A percentile compares a stretch with the other conserved stretches of the same genome.
Evolutionary conservation across 2,329 filamentous ascomycete genomes (phyloP).

Genomic region (Diaporthe ilicicola): DNA sequence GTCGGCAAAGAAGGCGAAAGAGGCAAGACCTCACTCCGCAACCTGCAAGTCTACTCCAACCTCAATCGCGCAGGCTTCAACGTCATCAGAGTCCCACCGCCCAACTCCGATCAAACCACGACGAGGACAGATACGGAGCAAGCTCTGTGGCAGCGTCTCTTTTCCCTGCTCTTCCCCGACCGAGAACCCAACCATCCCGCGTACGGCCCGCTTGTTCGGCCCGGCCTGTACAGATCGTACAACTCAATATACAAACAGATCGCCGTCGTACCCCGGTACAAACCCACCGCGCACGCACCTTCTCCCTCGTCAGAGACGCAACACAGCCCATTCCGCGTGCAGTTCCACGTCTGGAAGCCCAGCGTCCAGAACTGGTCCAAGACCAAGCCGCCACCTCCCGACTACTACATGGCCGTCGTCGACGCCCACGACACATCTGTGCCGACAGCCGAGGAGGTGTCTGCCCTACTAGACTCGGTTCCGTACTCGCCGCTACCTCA

Average conservation of each 20-base stretch:
- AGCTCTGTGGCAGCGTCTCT: constrained; percentile 62
- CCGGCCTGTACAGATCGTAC: constrained; percentile 73
- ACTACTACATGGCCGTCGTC: constrained; percentile 86
- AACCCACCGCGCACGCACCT: constrained; percentile 51
- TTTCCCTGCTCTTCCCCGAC: constrained; percentile 52
- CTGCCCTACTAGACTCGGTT: constrained; percentile 75
- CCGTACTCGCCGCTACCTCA: constrained; percentile 70
- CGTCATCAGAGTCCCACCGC: constrained; percentile 71
- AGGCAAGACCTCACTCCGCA: constrained; percentile 73
- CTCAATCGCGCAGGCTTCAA: constrained; percentile 85
- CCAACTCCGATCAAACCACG: constrained; percentile 25
- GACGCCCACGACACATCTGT: constrained; percentile 76
- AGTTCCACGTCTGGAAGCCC: constrained; percentile 86
- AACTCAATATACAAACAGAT: constrained; percentile 79
- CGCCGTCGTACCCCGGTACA: constrained; percentile 76
- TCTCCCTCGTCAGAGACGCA: constrained; percentile 41
- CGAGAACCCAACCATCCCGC: constrained; percentile 41
- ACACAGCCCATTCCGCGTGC: constrained; percentile 71
- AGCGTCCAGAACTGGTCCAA: constrained; percentile 74
- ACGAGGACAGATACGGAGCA: constrained; percentile 15
- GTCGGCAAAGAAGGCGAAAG: constrained; percentile 73
- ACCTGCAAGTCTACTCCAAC: constrained; percentile 88
- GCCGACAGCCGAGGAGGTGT: constrained; percentile 77
- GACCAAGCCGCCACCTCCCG: constrained; percentile 71
- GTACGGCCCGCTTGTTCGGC: constrained; percentile 67